Evolutionary conservation across 495 filamentous ascomycete species (phyloP).

Genomic region (Penicillium maclennaniae): DNA sequence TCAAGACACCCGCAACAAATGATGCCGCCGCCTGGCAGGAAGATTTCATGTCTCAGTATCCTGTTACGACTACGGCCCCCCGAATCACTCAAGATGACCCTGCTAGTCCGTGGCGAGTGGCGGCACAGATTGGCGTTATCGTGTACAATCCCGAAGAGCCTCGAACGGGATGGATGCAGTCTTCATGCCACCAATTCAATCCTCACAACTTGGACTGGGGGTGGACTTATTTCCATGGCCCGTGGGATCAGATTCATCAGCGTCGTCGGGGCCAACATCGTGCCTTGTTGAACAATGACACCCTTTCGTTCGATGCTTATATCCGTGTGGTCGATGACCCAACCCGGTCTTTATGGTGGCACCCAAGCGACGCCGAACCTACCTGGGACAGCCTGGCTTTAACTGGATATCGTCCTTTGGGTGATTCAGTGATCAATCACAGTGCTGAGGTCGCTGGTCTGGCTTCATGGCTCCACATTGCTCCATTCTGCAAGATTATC

Average conservation of each 20-base stretch:
- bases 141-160: slow-evolving; percentile 66
- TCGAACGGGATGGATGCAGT: slow-evolving; percentile 54
- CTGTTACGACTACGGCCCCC: slow-evolving; percentile 11
- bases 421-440: slow-evolving; percentile 45
- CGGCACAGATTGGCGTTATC: slow-evolving; percentile 61
- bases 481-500: slow-evolving; percentile 55
- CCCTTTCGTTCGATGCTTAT: slow-evolving; percentile 60
- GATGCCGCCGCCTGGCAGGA: slow-evolving; percentile 33
- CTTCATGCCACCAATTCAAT: slow-evolving; percentile 58
- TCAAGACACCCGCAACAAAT: slow-evolving; percentile 26
- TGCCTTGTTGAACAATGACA: slow-evolving; percentile 60
- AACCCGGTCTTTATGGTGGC: slow-evolving; percentile 61
- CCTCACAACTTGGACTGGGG: slow-evolving; percentile 60
- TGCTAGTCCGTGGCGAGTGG: slow-evolving; percentile 43
- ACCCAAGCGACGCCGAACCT: slow-evolving; percentile 57
- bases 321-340: slow-evolving; percentile 61
- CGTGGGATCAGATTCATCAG: slow-evolving; percentile 55
- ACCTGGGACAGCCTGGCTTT: slow-evolving; percentile 70
- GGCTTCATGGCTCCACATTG: slow-evolving; percentile 56
- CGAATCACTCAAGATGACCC: slow-evolving; percentile 3
- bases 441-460: slow-evolving; percentile 51
- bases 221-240: slow-evolving; percentile 63
- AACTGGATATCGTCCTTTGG: slow-evolving; percentile 56
- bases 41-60: slow-evolving; percentile 31
- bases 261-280: slow-evolving; percentile 57